Conservation (phyloP, 441 rosid species). For the Populus hybrid region DNA sequence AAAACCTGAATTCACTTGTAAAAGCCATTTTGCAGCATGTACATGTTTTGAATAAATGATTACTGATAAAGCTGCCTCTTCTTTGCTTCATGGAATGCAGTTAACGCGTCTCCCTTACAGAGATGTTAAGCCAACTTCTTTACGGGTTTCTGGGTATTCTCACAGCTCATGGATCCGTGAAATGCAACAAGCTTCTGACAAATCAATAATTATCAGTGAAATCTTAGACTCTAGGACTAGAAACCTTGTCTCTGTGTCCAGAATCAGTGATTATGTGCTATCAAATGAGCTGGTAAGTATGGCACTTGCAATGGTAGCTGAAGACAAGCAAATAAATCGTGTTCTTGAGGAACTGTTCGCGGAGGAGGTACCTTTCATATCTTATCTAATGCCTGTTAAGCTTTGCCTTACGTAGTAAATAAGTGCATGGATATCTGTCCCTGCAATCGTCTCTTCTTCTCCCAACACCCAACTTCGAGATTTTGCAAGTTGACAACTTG, state of each 20-base stretch:
- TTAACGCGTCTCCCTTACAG: constrained; percentile 77
- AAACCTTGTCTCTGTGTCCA: constrained; percentile 84
- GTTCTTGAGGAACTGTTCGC: constrained; percentile 87
- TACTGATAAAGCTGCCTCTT: constrained; percentile 13
- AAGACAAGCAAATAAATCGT: constrained; percentile 90
- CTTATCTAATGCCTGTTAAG: background rate
- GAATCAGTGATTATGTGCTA: constrained; percentile 89
- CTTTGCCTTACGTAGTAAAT: background rate
- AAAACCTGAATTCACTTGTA: background rate
- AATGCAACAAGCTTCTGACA: constrained; percentile 93
- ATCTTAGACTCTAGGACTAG: constrained; percentile 94
- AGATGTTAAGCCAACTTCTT: constrained; percentile 47
- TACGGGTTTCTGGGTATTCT: constrained; percentile 57
- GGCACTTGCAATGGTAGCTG: constrained; percentile 95
- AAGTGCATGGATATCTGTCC: background rate
- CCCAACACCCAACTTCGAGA: background rate
- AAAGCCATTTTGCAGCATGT: background rate
- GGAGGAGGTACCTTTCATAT: constrained; percentile 49
- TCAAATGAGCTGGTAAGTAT: constrained; percentile 89
- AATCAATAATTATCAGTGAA: constrained; percentile 83
- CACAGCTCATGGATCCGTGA: constrained; percentile 90
- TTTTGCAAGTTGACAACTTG: background rate
- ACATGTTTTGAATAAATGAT: constrained; percentile 1
- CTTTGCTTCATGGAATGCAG: constrained; percentile 36
- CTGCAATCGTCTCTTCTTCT: background rate